Evolutionary conservation across 352 stramenopile species (phyloP).

Genomic region (Pythium insidiosum): DNA sequence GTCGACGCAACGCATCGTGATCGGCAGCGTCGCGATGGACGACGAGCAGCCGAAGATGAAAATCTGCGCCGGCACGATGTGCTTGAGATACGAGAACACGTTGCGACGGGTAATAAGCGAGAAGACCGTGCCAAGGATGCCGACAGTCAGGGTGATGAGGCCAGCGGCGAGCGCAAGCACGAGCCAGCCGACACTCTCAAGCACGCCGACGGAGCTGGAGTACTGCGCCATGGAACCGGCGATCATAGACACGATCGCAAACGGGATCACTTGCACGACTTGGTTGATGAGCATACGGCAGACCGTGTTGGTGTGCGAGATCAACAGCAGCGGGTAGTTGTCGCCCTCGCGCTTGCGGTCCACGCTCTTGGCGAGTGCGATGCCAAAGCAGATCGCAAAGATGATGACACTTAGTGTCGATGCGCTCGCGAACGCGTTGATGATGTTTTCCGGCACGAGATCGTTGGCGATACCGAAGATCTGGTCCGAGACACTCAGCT

Average conservation of each 20-base stretch:
- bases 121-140: slow-evolving; percentile 38
- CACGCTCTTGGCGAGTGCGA: slow-evolving; percentile 53
- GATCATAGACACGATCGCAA: slow-evolving; percentile 71
- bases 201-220: slow-evolving; percentile 25
- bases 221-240: slow-evolving; percentile 53
- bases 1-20: slow-evolving; percentile 73
- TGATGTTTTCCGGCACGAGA: slow-evolving; percentile 67
- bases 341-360: slow-evolving; percentile 36
- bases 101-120: slow-evolving; percentile 49
- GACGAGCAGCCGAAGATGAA: slow-evolving; percentile 77
- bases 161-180: slow-evolving; percentile 34
- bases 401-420: slow-evolving; percentile 64
- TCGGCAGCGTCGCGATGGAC: slow-evolving; percentile 70
- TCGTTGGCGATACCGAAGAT: slow-evolving; percentile 57
- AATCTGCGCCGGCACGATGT: slow-evolving; percentile 64
- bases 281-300: slow-evolving; percentile 69
- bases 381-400: slow-evolving; percentile 62
- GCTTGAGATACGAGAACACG: slow-evolving; percentile 56
- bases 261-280: slow-evolving; percentile 52
- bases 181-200: slow-evolving; percentile 45
- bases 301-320: slow-evolving; percentile 55
- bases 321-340: slow-evolving; percentile 61
- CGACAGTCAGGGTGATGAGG: slow-evolving; percentile 38
- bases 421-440: slow-evolving; percentile 41
- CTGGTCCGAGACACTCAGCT: slow-evolving; percentile 56